phyloP scores from a whole-genome alignment of 2,329 filamentous ascomycete species.

The Calonectria pteridis region DNA sequence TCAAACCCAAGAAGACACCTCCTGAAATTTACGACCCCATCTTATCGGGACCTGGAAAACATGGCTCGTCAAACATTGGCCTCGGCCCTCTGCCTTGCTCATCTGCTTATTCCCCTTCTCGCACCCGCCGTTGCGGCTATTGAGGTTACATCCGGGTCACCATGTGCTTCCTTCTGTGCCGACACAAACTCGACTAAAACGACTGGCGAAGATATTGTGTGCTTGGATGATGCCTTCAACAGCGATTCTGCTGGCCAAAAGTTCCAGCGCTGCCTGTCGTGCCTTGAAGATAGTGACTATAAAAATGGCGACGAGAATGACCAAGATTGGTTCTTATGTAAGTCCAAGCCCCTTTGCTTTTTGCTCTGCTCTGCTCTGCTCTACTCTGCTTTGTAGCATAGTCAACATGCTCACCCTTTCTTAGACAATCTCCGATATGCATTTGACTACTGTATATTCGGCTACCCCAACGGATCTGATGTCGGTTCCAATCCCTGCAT shows the following conservation, averaged over 20 bases:
- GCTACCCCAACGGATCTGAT: slow-evolving; percentile 61
- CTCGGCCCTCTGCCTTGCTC: background rate
- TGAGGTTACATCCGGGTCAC: slow-evolving; percentile 66
- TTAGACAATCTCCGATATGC: slow-evolving; percentile 67
- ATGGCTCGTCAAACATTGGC: background rate
- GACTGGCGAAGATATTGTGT: slow-evolving; percentile 59
- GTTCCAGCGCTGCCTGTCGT: slow-evolving; percentile 64
- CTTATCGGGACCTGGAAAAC: background rate
- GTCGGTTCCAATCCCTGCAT: slow-evolving; percentile 62
- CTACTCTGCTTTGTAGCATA: background rate
- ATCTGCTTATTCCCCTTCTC: background rate
- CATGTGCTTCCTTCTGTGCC: slow-evolving; percentile 64
- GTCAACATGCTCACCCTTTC: slow-evolving; percentile 1
- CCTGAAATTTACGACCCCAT: background rate
- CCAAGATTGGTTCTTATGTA: slow-evolving; percentile 69
- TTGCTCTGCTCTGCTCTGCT: background rate
- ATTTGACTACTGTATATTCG: slow-evolving; percentile 65
- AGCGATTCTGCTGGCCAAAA: slow-evolving; percentile 55
- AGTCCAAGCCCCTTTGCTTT: slow-evolving; percentile 40
- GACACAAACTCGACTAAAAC: slow-evolving; percentile 63
- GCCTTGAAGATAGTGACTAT: slow-evolving; percentile 65
- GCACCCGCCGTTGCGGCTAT: slow-evolving; percentile 49
- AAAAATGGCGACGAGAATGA: slow-evolving; percentile 62
- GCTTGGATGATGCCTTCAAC: slow-evolving; percentile 59
- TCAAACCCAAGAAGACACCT: background rate